A percentile compares a stretch with the other conserved stretches of the same genome.
Evolutionary conservation across 257 asterid species (phyloP).

Genomic region (Gentiana dahurica): DNA sequence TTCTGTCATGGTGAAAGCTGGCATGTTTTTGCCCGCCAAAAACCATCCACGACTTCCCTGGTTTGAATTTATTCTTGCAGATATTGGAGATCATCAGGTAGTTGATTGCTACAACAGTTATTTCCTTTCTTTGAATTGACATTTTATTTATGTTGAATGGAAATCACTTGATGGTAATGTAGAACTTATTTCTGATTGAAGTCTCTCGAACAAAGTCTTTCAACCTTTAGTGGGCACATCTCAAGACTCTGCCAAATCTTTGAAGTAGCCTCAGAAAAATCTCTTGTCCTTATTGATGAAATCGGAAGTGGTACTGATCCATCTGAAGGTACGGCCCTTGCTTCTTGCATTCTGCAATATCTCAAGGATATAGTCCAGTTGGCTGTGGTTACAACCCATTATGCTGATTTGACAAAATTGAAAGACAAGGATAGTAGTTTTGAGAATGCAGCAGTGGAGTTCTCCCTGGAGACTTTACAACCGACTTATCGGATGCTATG

Average conservation of each 20-base stretch:
- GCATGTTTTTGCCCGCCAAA: constrained; percentile 80
- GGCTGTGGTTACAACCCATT: constrained; percentile 93
- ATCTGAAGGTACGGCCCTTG: constrained; percentile 92
- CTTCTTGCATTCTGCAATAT: constrained; percentile 76
- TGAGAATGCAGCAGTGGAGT: constrained; percentile 98
- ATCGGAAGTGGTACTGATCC: constrained; percentile 99
- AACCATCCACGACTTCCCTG: constrained; percentile 72
- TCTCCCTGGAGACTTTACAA: constrained; percentile 65
- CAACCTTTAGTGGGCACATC: constrained; percentile 96
- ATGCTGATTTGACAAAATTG: constrained; percentile 72
- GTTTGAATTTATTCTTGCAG: constrained; percentile 94
- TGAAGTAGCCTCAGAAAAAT: constrained; percentile 66
- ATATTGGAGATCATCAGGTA: constrained; percentile 96
- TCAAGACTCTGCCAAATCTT: constrained; percentile 60
- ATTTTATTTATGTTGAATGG: too few relatives aligned
- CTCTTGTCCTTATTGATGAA: constrained; percentile 94
- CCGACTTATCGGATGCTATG: constrained; percentile 85
- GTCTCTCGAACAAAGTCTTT: constrained; percentile 92
- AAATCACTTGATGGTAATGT: constrained; percentile 15
- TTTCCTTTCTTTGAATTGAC: too few relatives aligned
- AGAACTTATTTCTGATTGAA: constrained; percentile 25
- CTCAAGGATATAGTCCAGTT: constrained; percentile 73
- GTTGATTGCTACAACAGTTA: constrained; percentile 13
- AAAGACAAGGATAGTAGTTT: constrained; percentile 70
- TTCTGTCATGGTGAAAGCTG: constrained; percentile 85